Conservation (phyloP, 306 rosid species). For the Cercis canadensis region DNA sequence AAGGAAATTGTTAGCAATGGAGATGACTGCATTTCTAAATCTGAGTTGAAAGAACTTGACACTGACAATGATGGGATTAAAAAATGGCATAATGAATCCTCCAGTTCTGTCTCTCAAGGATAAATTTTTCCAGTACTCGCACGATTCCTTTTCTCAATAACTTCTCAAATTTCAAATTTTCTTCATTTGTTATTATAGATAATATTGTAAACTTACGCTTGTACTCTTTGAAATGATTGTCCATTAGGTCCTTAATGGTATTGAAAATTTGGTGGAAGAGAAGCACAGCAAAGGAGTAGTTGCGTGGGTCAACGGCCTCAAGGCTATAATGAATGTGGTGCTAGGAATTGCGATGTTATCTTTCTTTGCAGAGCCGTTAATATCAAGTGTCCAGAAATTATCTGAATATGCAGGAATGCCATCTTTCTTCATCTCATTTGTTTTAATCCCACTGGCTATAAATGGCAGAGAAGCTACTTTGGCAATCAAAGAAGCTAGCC, state of each 20-base stretch:
- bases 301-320: slow-evolving; percentile 26
- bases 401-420: slow-evolving; percentile 45
- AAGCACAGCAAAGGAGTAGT: slow-evolving; percentile 28
- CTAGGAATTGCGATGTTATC: slow-evolving; percentile 50
- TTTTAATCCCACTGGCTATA: slow-evolving; percentile 56
- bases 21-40: slow-evolving; percentile 37
- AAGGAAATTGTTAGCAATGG: slow-evolving; percentile 38
- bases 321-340: slow-evolving; percentile 34
- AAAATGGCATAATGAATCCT: no score
- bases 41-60: slow-evolving; percentile 40
- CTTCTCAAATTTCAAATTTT: background rate
- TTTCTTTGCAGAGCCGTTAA: slow-evolving; percentile 58
- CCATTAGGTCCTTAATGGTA: slow-evolving; percentile 38
- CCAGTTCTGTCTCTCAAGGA: background rate
- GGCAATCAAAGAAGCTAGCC: slow-evolving; percentile 47
- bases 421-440: slow-evolving; percentile 52
- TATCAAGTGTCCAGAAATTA: slow-evolving; percentile 49
- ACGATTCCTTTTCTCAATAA: no score
- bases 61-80: no score
- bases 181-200: no score
- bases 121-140: slow-evolving; percentile 25
- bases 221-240: background rate
- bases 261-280: slow-evolving; percentile 39
- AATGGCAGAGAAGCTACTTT: slow-evolving; percentile 55
- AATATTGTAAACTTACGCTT: background rate